Conservation (phyloP, 768 basidiomycete genomes). For the Calvatia gigantea region DNA sequence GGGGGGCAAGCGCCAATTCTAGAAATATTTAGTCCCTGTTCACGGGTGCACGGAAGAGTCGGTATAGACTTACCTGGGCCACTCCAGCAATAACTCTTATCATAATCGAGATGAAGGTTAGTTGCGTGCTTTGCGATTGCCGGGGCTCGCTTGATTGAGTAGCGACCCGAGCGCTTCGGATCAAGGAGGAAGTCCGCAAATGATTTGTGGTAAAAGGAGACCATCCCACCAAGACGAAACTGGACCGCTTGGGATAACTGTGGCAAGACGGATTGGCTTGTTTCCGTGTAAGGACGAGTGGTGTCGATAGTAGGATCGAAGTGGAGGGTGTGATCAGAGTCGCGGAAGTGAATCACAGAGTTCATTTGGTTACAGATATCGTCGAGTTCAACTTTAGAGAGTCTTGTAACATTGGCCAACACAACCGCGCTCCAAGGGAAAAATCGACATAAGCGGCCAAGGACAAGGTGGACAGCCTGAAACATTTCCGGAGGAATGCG, state of each 20-base stretch:
- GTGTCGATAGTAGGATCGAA: no score
- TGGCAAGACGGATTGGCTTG: not conserved
- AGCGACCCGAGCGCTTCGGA: not conserved
- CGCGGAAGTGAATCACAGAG: no score
- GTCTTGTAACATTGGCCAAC: not conserved
- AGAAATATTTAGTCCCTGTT: no score
- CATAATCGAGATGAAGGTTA: not conserved
- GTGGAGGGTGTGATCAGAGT: no score
- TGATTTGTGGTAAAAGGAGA: conserved; percentile 1
- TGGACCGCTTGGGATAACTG: not conserved
- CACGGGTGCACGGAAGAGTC: no score
- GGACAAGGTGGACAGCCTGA: not conserved
- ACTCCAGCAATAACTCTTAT: no score
- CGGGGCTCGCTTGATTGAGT: not conserved
- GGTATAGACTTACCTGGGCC: no score
- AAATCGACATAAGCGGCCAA: not conserved
- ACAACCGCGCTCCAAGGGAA: not conserved
- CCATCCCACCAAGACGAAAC: not conserved
- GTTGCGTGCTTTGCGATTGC: not conserved
- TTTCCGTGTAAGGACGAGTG: not conserved
- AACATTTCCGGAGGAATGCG: not conserved
- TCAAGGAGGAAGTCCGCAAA: conserved; percentile 5
- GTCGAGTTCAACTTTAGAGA: not conserved
- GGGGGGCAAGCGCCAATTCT: no score
- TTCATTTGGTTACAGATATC: not conserved